Evolutionary conservation across 306 rosid species (phyloP).

Genomic region (Inga laurina): DNA sequence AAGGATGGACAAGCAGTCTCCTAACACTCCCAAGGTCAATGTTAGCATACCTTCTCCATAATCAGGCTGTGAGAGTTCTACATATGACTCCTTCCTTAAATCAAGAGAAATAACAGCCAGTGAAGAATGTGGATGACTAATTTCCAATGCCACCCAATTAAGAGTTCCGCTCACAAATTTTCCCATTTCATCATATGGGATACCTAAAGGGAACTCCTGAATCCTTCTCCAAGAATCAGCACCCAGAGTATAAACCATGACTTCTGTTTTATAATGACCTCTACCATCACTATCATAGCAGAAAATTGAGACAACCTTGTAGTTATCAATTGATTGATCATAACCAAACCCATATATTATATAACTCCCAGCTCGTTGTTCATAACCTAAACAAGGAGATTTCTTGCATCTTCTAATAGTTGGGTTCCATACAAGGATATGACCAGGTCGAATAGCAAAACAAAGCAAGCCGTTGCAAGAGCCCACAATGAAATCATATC

Average conservation of each 20-base stretch:
- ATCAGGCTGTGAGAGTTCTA: conserved; percentile 33
- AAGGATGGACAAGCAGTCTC: conserved; percentile 29
- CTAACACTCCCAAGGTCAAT: conserved; percentile 12
- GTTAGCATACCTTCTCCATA: neutral
- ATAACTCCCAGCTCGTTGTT: neutral
- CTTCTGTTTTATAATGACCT: neutral
- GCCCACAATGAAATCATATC: conserved; percentile 22
- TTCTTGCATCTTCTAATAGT: conserved; percentile 21
- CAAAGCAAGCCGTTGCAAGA: conserved; percentile 46
- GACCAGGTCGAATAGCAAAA: neutral
- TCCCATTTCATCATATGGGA: neutral
- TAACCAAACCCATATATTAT: conserved; percentile 35
- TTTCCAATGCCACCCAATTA: conserved; percentile 31
- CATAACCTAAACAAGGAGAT: conserved; percentile 7
- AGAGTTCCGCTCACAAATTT: conserved; percentile 39
- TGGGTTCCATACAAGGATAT: conserved; percentile 34
- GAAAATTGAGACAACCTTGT: conserved; percentile 36
- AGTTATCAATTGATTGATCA: conserved; percentile 27
- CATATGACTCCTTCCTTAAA: conserved; percentile 38
- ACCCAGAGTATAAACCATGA: conserved; percentile 29
- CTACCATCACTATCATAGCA: neutral
- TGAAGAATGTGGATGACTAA: neutral
- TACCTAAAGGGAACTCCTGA: conserved; percentile 23
- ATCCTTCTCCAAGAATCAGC: conserved; percentile 33
- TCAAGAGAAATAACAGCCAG: conserved; percentile 36